Conservation (phyloP, 2,329 filamentous ascomycete species). For the Venturia asperata region DNA sequence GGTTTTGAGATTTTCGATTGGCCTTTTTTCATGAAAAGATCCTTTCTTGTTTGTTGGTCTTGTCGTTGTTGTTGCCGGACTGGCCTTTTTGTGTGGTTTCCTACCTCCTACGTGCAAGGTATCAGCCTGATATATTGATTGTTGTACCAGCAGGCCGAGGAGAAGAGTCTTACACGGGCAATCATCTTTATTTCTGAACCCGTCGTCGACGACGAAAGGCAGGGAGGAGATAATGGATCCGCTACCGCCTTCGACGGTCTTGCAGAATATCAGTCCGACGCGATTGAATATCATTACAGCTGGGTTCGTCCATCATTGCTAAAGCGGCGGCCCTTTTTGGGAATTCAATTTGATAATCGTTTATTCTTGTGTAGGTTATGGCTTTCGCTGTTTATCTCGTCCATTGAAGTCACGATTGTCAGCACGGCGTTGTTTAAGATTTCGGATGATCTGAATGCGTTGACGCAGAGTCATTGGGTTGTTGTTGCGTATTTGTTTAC, state of each 20-base stretch:
- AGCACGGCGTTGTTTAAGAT: slow-evolving; percentile 15
- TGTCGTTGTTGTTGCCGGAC: too few species aligned
- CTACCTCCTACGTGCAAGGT: too few species aligned
- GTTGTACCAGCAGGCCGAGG: too few species aligned
- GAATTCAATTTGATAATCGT: neutral
- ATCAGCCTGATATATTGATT: too few species aligned
- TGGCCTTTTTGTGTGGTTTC: too few species aligned
- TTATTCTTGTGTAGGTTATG: neutral
- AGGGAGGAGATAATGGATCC: neutral
- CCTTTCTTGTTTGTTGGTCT: too few species aligned
- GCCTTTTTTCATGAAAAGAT: too few species aligned
- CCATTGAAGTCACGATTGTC: slow-evolving; percentile 16
- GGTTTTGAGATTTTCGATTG: neutral
- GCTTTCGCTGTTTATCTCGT: slow-evolving; percentile 9
- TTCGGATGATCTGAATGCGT: slow-evolving; percentile 11
- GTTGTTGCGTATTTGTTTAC: slow-evolving; percentile 15
- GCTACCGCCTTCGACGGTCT: neutral
- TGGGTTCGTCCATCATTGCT: neutral
- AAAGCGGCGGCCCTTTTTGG: neutral
- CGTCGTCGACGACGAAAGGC: too few species aligned
- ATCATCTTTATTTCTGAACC: too few species aligned
- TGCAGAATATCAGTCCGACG: neutral
- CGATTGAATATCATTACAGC: slow-evolving; percentile 3
- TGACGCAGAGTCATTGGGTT: slow-evolving; percentile 12
- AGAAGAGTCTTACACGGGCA: too few species aligned